Evolutionary conservation across 768 basidiomycete species (phyloP), one percentile per base, ranked within the genome.

Genomic region (Pulveroboletus frians): DNA sequence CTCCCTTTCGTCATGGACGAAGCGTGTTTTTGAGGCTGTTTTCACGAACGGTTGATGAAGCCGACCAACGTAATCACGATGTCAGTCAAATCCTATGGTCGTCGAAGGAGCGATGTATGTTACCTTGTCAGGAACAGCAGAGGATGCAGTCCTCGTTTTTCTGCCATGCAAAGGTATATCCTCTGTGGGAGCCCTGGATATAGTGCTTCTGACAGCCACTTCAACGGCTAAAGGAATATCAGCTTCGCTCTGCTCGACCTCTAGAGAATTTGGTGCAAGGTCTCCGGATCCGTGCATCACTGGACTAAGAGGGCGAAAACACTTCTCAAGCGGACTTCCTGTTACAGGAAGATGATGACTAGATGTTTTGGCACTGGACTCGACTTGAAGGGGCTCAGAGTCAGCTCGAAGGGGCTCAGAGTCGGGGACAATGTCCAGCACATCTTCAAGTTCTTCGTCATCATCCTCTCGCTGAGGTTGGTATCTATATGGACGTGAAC

Each of bases 351-450:
- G 37, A 36, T 40, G 38, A n/a, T 34, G 49, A 29, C 29, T 18
- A 29, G 58, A 51, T 13, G 55, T 48, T 41, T 54, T 35, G 20
- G 39, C 13, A n/a, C 52, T 43, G 9, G 51, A 50, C 39, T 62
- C 68, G 17, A 67, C 72, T 26, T 69, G 70, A 17, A 67, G 61
- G 40, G 79, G 76, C 53, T 85, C 84, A 3, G 84, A 85, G 59
- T 85, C 68, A 18, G 68, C 72, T 26, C 69, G 70, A 17, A 67
- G 61, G 40, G 79, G 76, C 53, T 85, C 84, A 3, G 84, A 85
- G 59, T 85, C 85, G 3, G 84, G 82, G 14, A 87, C 71, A 43
- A 83, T 47, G 29, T 79, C 80, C 55, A 75, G 69, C 5, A 54
- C 44, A 54, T 73, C 73, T 35, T 72, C 73, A 36, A 34, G 45